A percentile compares a stretch with the other conserved stretches of the same genome.
These are phyloP conservation scores for Angomonas desouzai DNA, from an alignment of 208 protist species.

Conservation along the genomic window DNA sequence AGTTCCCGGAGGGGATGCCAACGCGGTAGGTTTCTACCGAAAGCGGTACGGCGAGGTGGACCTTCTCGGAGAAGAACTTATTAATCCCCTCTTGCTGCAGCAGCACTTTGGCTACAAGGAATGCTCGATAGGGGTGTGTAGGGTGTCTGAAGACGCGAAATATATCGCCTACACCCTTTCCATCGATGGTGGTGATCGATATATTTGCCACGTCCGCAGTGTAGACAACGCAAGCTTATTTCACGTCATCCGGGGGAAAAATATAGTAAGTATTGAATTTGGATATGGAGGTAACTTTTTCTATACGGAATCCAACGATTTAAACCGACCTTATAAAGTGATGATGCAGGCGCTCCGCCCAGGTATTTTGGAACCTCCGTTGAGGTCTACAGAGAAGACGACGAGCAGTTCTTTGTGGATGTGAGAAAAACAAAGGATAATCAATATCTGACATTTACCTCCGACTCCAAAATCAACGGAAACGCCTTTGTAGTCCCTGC, in stretches of 20 bases:
- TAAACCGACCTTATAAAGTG: constrained; percentile 81
- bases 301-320: constrained; percentile 88
- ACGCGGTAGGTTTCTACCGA: constrained; percentile 85
- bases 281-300: constrained; percentile 81
- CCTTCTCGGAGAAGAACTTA: constrained; percentile 86
- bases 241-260: constrained; percentile 87
- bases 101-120: constrained; percentile 89
- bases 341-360: constrained; percentile 89
- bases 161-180: constrained; percentile 90
- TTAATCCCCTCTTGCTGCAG: constrained; percentile 77
- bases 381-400: constrained; percentile 84
- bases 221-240: constrained; percentile 87
- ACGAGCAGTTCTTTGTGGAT: constrained; percentile 90
- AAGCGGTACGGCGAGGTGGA: constrained; percentile 85
- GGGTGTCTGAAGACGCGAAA: constrained; percentile 83
- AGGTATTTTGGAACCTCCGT: constrained; percentile 77
- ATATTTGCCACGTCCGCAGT: constrained; percentile 86
- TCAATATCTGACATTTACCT: constrained; percentile 80
- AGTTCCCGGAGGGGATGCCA: constrained; percentile 62
- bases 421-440: constrained; percentile 87
- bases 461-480: constrained; percentile 81
- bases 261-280: constrained; percentile 91
- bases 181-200: constrained; percentile 86
- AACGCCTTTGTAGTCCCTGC: constrained; percentile 74
- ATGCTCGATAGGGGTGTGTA: constrained; percentile 82